Base-by-base conservation (phyloP, 257 asterid species). In the Jacaranda copaia region DNA sequence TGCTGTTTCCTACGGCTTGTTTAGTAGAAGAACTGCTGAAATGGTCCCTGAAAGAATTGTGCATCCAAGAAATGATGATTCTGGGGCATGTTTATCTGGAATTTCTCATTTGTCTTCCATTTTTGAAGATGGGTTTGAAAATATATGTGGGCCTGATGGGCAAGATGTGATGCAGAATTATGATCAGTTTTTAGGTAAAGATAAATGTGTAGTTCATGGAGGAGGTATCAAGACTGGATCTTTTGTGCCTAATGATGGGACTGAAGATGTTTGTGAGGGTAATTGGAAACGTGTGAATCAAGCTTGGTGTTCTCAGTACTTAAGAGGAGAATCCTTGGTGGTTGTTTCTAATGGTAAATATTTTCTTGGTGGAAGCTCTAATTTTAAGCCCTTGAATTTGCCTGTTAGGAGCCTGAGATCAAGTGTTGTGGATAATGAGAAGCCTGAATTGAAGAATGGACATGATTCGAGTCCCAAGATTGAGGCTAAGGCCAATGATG, bases 361-460 rank as follows among this genome's bases (percentile, higher is more conserved):
- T 78, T 74, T 49, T 72, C 53, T 58, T 52, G 88, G 81, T 73
- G 88, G 61, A 45, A 32, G 77, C 68, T 75, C 82, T 83, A 89
- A 88, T 66, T 82, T 86, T 81, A 90, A 83, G 82, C 93, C 96
- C 46, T 85, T 94, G 85, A 90, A 92, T 81, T 79, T 94, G 83
- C 97, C 97, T 8, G 71, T 90, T 75, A 88, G 98, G 85, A 92
- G 94, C 76, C 76, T 94, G 74, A 87, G 89, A 81, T 81, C 95
- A 32, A 84, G 81, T 58, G 51, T 56, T 86, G 56, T 52, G 49
- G 88, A 75, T 13, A 36, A 58, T 81, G 89, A 71, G 39, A 73
- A 76, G 10, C 76, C 68, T 75, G 89, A 82, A 60, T 52, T 63
- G 72, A 56, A 59, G 11, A 52, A 73, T 20, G 51, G 73, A 51